These are phyloP conservation scores for Xylaria bambusicola DNA, from an alignment of 495 filamentous ascomycete species.

Conservation along the genomic window DNA sequence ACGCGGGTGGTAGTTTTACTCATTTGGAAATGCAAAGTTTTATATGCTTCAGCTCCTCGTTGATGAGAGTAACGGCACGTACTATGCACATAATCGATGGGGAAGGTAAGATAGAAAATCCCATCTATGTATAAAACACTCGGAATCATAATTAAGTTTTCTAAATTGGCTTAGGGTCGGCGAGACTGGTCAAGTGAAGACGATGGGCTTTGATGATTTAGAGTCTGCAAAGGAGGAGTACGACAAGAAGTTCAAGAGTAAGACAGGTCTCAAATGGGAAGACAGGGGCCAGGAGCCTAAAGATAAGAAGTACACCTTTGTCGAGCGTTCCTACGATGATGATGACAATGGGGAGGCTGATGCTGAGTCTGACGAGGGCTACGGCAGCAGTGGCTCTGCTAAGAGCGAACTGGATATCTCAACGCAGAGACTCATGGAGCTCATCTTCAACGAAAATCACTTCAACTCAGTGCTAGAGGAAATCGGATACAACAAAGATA, in stretches of 20 bases:
- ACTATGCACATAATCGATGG: constrained; percentile 61
- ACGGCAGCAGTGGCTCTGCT: constrained; percentile 25
- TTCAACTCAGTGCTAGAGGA: constrained; percentile 57
- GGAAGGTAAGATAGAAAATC: constrained; percentile 34
- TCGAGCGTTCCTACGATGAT: constrained; percentile 49
- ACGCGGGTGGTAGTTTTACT: background rate
- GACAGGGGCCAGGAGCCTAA: constrained; percentile 54
- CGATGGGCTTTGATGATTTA: constrained; percentile 42
- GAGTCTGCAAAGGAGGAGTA: constrained; percentile 50
- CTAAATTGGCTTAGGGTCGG: constrained; percentile 52
- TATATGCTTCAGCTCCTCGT: constrained; percentile 26
- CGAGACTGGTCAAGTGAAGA: constrained; percentile 57
- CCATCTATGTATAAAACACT: background rate
- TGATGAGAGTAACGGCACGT: constrained; percentile 23
- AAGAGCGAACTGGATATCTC: constrained; percentile 51
- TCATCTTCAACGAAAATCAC: constrained; percentile 69
- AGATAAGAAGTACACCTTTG: constrained; percentile 63
- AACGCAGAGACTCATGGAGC: constrained; percentile 62
- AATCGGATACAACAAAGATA: constrained; percentile 66
- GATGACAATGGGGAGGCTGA: constrained; percentile 16
- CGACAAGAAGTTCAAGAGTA: constrained; percentile 67
- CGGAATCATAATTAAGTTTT: background rate
- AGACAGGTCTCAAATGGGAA: constrained; percentile 63
- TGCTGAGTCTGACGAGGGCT: constrained; percentile 28
- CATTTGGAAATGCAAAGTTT: constrained; percentile 6